Evolutionary conservation across 2,329 filamentous ascomycete species (phyloP).

Genomic region (Fusarium irregulare): DNA sequence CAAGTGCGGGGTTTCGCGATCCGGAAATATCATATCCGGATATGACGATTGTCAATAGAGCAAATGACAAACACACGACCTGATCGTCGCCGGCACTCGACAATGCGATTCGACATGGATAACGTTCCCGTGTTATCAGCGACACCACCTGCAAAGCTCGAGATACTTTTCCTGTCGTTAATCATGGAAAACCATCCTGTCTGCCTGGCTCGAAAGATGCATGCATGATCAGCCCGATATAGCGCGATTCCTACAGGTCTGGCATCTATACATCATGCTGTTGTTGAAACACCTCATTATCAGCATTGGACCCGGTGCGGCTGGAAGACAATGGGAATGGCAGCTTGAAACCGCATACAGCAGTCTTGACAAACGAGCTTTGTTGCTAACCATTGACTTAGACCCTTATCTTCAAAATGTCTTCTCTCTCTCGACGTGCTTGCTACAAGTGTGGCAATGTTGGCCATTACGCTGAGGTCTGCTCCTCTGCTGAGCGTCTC

Average conservation of each 20-base stretch:
- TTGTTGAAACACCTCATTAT: background rate
- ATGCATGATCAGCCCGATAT: background rate
- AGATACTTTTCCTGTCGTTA: background rate
- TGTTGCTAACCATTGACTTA: slow-evolving; percentile 27
- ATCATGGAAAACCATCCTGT: background rate
- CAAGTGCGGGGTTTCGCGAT: slow-evolving; percentile 34
- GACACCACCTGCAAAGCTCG: background rate
- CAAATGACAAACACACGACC: background rate
- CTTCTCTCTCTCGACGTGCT: slow-evolving; percentile 82
- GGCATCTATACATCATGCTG: background rate
- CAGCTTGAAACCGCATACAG: slow-evolving; percentile 11
- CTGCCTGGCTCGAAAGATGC: background rate
- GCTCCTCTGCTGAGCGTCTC: slow-evolving; percentile 96
- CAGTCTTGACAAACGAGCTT: background rate
- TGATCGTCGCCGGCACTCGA: background rate
- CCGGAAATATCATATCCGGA: slow-evolving; percentile 1
- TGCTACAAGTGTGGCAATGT: slow-evolving; percentile 89
- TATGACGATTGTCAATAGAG: slow-evolving; percentile 3
- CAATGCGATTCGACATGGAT: background rate
- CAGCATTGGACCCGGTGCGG: background rate
- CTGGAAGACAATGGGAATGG: background rate
- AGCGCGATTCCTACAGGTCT: too few relatives aligned
- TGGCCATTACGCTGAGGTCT: slow-evolving; percentile 87
- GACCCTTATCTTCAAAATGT: slow-evolving; percentile 65
- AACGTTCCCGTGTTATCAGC: background rate